A percentile compares a stretch with the other conserved stretches of the same genome.
Conservation (phyloP, 1,284 basidiomycete species). For the Bjerkandera adusta region DNA sequence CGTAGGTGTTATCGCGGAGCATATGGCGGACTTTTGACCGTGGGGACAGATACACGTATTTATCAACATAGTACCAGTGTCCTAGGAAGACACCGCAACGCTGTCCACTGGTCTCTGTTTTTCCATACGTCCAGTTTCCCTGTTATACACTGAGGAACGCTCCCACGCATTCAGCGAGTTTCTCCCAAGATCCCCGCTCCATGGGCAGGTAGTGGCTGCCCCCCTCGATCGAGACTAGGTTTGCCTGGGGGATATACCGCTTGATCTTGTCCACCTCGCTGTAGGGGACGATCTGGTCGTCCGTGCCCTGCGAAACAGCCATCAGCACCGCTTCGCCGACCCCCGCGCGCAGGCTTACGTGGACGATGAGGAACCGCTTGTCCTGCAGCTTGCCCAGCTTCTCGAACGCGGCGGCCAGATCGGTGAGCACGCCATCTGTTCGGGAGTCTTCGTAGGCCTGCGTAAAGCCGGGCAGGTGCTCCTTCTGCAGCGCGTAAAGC, state of each 20-base stretch:
- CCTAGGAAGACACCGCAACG: too few relatives aligned
- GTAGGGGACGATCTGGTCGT: conserved; percentile 8
- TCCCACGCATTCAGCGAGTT: not conserved
- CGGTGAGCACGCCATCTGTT: conserved; percentile 1
- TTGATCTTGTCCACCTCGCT: conserved; percentile 8
- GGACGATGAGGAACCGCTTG: conserved; percentile 12
- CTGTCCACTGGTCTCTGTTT: too few relatives aligned
- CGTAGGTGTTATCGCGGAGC: too few relatives aligned
- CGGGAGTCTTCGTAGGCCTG: not conserved
- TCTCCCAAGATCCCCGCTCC: conserved; percentile 1
- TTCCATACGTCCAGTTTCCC: too few relatives aligned
- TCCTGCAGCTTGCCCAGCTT: conserved; percentile 2
- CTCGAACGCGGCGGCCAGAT: conserved; percentile 2
- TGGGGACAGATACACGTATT: too few relatives aligned
- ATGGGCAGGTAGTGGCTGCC: conserved; percentile 4
- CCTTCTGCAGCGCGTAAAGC: conserved; percentile 5
- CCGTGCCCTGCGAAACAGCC: conserved; percentile 6
- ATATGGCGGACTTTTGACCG: too few relatives aligned
- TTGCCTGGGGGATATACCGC: conserved; percentile 8
- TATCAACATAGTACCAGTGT: too few relatives aligned
- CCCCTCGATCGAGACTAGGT: conserved; percentile 6
- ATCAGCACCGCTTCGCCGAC: not conserved
- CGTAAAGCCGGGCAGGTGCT: conserved; percentile 2
- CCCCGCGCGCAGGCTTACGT: conserved; percentile 5
- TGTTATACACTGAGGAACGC: too few relatives aligned